Base-by-base conservation (phyloP, 768 basidiomycete genomes). In the Agaricus subrufescens region DNA sequence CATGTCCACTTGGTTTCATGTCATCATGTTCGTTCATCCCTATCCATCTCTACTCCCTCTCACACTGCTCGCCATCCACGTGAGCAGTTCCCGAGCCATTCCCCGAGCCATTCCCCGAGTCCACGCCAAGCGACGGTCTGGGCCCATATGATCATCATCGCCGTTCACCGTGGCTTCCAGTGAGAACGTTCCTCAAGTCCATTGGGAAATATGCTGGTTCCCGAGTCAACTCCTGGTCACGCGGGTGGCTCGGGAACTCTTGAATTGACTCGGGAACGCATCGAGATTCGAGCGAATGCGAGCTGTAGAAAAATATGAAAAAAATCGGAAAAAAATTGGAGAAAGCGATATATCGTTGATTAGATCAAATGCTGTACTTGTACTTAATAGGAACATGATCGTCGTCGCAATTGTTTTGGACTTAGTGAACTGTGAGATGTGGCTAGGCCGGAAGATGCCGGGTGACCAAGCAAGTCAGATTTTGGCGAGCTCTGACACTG, bases 211-310 rank as follows among this genome's bases (percentile, higher is more conserved):
- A 34, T 52, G 51, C 58, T n/a, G 69, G 72, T 75, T 75, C 74
- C 74, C 74, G 76, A 76, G 74, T 71, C 69, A 73, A 52, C 52
- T 43, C 55, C 14, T 42, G 7, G 44, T 50, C 55, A 56, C 46
- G 55, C 39, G 49, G 30, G 12, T 68, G 69, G 65, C 69, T 73
- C 69, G 69, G 69, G 68, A 69, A 71, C 66, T 66, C 63, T 63
- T 60, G 59, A 53, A 54, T 46, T 74, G 73, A 68, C 73, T 75
- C 71, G 73, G 73, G 71, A 71, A 74, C 66, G 59, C 49, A 34
- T 40, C 54, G 52, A 52, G 52, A 46, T 46, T 44, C 29, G 25
- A 26, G 38, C 43, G 2, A 19, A 23, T 10, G 23, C 19, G 10
- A 9, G 12, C 44, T 37, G 23, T 31, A 44, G 42, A 19, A 19